phyloP scores from a whole-genome alignment of 345 rosid genomes.

The Boechera stricta region DNA sequence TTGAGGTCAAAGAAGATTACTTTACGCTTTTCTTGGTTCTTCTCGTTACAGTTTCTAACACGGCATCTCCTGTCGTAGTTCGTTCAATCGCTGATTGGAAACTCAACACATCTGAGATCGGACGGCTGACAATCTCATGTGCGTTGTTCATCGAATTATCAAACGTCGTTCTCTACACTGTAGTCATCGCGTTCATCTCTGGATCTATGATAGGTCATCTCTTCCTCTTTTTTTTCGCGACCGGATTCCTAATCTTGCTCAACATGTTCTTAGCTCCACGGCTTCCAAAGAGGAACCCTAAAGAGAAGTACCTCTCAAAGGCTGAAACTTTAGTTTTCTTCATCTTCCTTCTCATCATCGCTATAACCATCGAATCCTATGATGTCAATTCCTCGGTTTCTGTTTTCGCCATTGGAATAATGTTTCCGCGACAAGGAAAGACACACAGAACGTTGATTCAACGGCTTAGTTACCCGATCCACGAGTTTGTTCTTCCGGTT shows the following conservation, averaged over 20 bases:
- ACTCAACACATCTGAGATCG: slow-evolving; percentile 68
- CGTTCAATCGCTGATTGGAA: slow-evolving; percentile 73
- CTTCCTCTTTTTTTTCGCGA: slow-evolving; percentile 43
- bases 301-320: slow-evolving; percentile 68
- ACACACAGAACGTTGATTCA: slow-evolving; percentile 68
- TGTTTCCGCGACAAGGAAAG: slow-evolving; percentile 89
- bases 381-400: slow-evolving; percentile 54
- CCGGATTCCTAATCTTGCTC: slow-evolving; percentile 44
- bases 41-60: slow-evolving; percentile 55
- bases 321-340: slow-evolving; percentile 60
- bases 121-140: slow-evolving; percentile 63
- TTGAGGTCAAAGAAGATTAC: slow-evolving; percentile 32
- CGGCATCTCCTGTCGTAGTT: slow-evolving; percentile 73
- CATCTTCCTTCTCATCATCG: slow-evolving; percentile 49
- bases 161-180: slow-evolving; percentile 49
- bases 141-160: slow-evolving; percentile 65
- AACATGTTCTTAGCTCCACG: slow-evolving; percentile 62
- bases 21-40: slow-evolving; percentile 45
- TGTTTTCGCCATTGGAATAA: slow-evolving; percentile 66
- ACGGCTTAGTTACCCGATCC: slow-evolving; percentile 65
- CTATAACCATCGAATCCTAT: slow-evolving; percentile 50
- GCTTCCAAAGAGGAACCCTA: slow-evolving; percentile 63
- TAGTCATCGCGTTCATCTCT: slow-evolving; percentile 36
- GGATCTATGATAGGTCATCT: slow-evolving; percentile 41
- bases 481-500: slow-evolving; percentile 80